Conservation (phyloP, 495 filamentous ascomycete genomes). For the Xylaria castorea region DNA sequence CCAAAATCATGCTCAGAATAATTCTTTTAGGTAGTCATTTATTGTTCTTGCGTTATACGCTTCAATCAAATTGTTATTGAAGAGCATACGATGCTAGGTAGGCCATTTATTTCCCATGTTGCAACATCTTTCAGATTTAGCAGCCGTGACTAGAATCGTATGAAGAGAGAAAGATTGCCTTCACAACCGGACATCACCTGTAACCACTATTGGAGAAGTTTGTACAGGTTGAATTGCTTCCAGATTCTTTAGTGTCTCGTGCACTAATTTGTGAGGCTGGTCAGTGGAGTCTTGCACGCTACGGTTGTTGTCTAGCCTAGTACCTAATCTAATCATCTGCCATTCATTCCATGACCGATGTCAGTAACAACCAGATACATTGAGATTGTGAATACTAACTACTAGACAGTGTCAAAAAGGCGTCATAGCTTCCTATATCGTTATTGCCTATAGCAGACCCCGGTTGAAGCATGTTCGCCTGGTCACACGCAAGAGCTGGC, state of each 20-base stretch:
- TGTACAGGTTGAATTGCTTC: not conserved
- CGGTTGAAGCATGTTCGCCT: conserved; percentile 1
- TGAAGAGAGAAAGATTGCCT: not conserved
- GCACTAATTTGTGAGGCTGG: not conserved
- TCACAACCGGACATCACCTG: not conserved
- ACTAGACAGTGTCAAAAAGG: not conserved
- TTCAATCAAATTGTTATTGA: not conserved
- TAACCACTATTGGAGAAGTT: not conserved
- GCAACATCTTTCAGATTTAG: not conserved
- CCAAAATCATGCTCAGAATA: too few relatives aligned
- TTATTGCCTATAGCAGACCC: not conserved
- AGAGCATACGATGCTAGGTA: not conserved
- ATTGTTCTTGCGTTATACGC: not conserved
- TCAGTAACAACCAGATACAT: not conserved
- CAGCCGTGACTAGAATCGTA: not conserved
- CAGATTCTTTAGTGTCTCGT: not conserved
- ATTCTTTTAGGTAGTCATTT: too few relatives aligned
- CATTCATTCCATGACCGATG: not conserved
- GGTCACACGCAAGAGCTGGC: not conserved
- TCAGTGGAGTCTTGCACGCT: conserved; percentile 6
- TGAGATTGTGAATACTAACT: not conserved
- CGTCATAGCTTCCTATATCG: not conserved
- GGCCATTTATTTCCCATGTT: not conserved
- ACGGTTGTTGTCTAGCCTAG: not conserved
- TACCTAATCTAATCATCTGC: not conserved